Percentiles rank a stretch among this genome's conserved stretches.
phyloP scores from a whole-genome alignment of 495 filamentous ascomycete species.

The Aspergillus mulundensis region DNA sequence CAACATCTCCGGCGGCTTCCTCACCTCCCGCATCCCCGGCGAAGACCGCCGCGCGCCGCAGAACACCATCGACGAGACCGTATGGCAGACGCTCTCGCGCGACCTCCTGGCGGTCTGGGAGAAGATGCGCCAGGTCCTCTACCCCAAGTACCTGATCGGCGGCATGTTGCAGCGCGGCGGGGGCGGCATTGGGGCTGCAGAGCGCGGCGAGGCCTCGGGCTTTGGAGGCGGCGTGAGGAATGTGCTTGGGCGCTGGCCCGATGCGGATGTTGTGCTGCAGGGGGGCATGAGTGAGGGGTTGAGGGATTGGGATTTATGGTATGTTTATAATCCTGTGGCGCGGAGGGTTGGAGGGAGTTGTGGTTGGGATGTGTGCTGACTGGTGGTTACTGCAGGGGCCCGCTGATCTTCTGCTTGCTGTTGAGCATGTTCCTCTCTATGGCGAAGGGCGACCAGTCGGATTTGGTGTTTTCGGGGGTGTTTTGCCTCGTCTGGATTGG shows the following conservation, averaged over 20 bases:
- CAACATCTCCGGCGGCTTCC: conserved; percentile 52
- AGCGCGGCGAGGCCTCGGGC: conserved; percentile 62
- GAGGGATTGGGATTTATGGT: conserved; percentile 97
- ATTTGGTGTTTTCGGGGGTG: conserved; percentile 87
- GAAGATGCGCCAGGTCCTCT: conserved; percentile 98
- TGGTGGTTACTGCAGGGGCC: conserved; percentile 54
- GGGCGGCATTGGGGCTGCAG: conserved; percentile 63
- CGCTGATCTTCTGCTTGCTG: conserved; percentile 85
- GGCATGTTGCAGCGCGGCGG: conserved; percentile 61
- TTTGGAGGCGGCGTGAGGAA: conserved; percentile 60
- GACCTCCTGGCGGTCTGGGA: conserved; percentile 92
- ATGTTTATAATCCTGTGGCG: conserved; percentile 12
- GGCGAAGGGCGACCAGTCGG: conserved; percentile 71
- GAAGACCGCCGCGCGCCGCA: conserved; percentile 89
- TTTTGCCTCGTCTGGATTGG: conserved; percentile 97
- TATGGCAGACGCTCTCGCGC: conserved; percentile 90
- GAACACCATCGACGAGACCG: conserved; percentile 95
- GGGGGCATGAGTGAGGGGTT: conserved; percentile 82
- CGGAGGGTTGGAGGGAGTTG: not conserved
- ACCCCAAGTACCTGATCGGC: conserved; percentile 87
- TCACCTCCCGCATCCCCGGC: conserved; percentile 84
- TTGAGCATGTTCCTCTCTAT: conserved; percentile 82
- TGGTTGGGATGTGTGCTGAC: not conserved
- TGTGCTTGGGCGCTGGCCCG: conserved; percentile 64
- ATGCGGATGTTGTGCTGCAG: conserved; percentile 66